Evolutionary conservation across 352 stramenopile genomes (phyloP), one percentile per base, ranked within the genome.

Genomic region (Elongisporangium undulatum): DNA sequence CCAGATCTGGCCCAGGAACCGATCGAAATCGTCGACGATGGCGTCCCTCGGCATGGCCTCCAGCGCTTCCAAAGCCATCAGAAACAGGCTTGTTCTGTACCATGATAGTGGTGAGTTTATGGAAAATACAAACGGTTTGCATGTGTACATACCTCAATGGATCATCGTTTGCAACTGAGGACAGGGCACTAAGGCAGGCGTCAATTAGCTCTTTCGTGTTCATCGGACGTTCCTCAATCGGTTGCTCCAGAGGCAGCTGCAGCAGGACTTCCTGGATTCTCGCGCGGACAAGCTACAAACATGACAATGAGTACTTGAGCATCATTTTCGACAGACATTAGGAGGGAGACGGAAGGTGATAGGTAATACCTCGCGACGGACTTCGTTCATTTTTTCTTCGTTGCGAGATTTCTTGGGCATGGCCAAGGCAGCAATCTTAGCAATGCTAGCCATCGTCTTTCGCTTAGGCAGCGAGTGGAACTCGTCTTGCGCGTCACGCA

Each of bases 391-490:
- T 34, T 50, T 72, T 41, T 65, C 63, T 29, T 79, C 61, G 34
- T 72, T 55, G 21, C 64, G 56, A 41, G 73, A 69, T 5, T 73
- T 71, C 39, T 62, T 71, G 2, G 79, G 71, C 3, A 64, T 69
- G n/a, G 82, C 86, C 21, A 90, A 67, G 2, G 81, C 74, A 39
- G 84, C 84, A n/a, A 95, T 84, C 51, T 94, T 92, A 0, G 82
- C 79, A 58, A 94, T 84, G 39, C 86, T 94, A 13, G 73, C 66
- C 65, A 95, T 78, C 4, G 81, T 95, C 57, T 94, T 92, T 29
- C 85, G 77, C 58, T 77, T 79, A 9, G 72, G 26, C 6, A 94
- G 71, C 17, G 72, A 92, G 10, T 53, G 45, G n/a, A 72, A 62
- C 53, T 94, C 84, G 2, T 53, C 49, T 23, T 73, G 65, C 0